Evolutionary conservation across 768 basidiomycete genomes (phyloP), one percentile per base, ranked within the genome.

Genomic region (Rhodotorula kratochvilovae): DNA sequence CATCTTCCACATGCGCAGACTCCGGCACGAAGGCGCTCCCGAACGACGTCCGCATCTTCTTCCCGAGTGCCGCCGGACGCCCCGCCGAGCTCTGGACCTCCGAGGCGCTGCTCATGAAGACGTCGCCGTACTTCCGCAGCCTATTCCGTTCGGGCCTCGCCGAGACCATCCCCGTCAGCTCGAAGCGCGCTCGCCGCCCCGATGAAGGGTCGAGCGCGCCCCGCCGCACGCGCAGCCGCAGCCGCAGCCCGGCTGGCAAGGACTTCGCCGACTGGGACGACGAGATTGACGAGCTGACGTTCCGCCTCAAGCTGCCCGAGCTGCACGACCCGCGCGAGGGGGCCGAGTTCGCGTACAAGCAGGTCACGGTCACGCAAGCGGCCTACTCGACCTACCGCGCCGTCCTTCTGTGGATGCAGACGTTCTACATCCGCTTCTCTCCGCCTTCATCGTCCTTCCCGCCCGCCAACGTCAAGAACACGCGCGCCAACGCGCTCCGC

Each of bases 321-420:
- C 21, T 19, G 35, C 29, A 62, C 23, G 60, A 50, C 8, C 7
- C 29, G 31, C 45, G 3, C 21, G 31, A 27, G 17, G 31, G 12
- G 17, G 29, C 3, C 23, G 46, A 50, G 11, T 23, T 48, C 21
- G 5, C 29, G 5, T 53, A 63, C 35, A 31, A 36, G 21, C 46
- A 63, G 36, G 29, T 63, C 27, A n/a, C 4, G 8, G 23, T 53
- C 25, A 39, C 35, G 23, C 27, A 36, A 50, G 50, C 61, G 1
- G 48, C 48, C 35, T 51, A 51, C 61, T 53, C 61, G 50, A 63
- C 61, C 17, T 53, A 39, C 50, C 61, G 61, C 50, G 61, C 61
- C 35, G 61, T 63, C 27, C 61, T 63, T 16, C 17, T 53, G 29
- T 63, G 31, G n/a, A 5, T 53, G 19, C 25, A 27, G 25, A 53